Conservation (phyloP, 1,284 basidiomycete genomes). For the Entoloma clypeatum region DNA sequence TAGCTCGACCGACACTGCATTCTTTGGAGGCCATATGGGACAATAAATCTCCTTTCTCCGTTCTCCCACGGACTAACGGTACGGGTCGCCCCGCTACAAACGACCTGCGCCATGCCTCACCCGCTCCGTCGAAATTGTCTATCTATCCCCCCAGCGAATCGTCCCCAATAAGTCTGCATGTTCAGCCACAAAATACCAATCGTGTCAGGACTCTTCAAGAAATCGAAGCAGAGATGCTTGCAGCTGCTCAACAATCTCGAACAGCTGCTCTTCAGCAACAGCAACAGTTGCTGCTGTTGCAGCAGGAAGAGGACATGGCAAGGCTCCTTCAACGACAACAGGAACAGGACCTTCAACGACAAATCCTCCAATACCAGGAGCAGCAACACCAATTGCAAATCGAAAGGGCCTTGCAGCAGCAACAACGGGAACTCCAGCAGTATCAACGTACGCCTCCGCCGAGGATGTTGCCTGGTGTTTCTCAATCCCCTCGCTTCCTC, state of each 20-base stretch:
- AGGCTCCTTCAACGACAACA: slow-evolving; percentile 35
- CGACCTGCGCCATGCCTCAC: slow-evolving; percentile 28
- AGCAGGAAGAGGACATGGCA: slow-evolving; percentile 39
- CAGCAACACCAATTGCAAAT: slow-evolving; percentile 28
- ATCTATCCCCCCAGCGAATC: slow-evolving; percentile 29
- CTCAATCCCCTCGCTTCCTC: slow-evolving; percentile 70
- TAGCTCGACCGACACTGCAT: slow-evolving; percentile 35
- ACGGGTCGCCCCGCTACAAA: slow-evolving; percentile 31
- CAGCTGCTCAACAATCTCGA: slow-evolving; percentile 45
- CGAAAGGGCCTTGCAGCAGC: slow-evolving; percentile 25
- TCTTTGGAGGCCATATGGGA: slow-evolving; percentile 77
- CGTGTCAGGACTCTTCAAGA: slow-evolving; percentile 83
- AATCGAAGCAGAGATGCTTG: slow-evolving; percentile 89
- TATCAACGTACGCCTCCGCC: slow-evolving; percentile 60
- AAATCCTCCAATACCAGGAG: slow-evolving; percentile 39
- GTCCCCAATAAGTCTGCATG: slow-evolving; percentile 27
- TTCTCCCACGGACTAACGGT: slow-evolving; percentile 56
- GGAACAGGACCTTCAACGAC: slow-evolving; percentile 38
- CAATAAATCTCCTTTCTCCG: slow-evolving; percentile 70
- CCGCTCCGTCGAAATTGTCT: slow-evolving; percentile 30
- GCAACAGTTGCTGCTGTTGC: slow-evolving; percentile 30
- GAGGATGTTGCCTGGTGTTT: slow-evolving; percentile 58
- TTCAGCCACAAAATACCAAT: slow-evolving; percentile 30
- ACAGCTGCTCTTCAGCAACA: slow-evolving; percentile 31
- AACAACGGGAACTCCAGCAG: slow-evolving; percentile 35